Conservation (phyloP, 768 basidiomycete species). For the Mrakia blollopis region DNA sequence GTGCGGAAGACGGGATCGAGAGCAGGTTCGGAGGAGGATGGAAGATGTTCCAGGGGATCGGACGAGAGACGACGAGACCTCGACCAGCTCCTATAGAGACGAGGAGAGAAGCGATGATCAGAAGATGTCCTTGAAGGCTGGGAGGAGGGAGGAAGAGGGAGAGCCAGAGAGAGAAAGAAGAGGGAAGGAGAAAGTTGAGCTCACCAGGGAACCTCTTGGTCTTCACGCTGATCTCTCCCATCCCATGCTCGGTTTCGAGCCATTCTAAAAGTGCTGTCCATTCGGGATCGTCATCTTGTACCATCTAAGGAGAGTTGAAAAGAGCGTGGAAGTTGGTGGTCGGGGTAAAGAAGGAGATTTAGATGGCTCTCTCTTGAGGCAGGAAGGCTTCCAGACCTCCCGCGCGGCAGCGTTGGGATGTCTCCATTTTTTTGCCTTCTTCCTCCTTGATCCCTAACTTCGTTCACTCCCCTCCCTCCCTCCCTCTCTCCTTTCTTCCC, state of each 20-base stretch:
- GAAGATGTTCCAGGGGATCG: slow-evolving; percentile 17
- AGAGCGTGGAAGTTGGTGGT: background rate
- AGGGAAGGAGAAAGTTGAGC: slow-evolving; percentile 2
- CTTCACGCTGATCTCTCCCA: background rate
- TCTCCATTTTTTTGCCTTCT: background rate
- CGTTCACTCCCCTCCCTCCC: slow-evolving; percentile 11
- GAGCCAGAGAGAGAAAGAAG: background rate
- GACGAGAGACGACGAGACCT: slow-evolving; percentile 14
- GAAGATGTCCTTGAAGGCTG: too few species aligned
- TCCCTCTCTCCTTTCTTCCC: background rate
- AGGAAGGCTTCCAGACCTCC: too few species aligned
- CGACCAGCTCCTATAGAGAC: slow-evolving; percentile 19
- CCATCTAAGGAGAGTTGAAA: background rate
- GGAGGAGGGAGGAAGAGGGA: background rate
- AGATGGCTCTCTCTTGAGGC: background rate
- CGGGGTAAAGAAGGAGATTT: background rate
- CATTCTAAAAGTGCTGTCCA: slow-evolving; percentile 7
- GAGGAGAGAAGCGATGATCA: background rate
- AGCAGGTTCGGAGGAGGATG: slow-evolving; percentile 49
- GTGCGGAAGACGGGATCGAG: slow-evolving; percentile 60
- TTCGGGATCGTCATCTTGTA: background rate
- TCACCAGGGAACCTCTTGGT: background rate
- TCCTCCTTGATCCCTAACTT: background rate
- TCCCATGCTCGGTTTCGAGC: background rate
- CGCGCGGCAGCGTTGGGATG: too few species aligned